Conservation (phyloP, 495 filamentous ascomycete species). For the Talaromyces wortmannii region DNA sequence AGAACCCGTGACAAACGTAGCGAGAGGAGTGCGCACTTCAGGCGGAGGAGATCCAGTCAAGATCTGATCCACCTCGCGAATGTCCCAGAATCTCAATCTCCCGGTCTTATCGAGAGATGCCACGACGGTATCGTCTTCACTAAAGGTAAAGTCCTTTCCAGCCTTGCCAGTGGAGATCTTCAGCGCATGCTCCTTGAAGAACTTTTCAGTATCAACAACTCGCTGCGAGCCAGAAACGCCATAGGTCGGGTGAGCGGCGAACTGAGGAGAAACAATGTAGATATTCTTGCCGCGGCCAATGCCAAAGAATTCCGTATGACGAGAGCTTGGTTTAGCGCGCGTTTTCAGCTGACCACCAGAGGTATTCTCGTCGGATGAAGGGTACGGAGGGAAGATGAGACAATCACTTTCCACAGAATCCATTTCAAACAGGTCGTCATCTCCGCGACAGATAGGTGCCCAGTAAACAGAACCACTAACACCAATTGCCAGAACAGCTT, state of each 20-base stretch:
- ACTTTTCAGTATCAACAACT: slow-evolving; percentile 74
- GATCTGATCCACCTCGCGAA: slow-evolving; percentile 59
- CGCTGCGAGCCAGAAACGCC: slow-evolving; percentile 66
- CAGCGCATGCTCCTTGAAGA: slow-evolving; percentile 75
- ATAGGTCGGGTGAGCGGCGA: slow-evolving; percentile 62
- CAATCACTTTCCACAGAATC: slow-evolving; percentile 68
- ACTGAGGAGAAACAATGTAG: slow-evolving; percentile 77
- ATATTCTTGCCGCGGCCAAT: slow-evolving; percentile 94
- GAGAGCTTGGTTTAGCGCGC: slow-evolving; percentile 78
- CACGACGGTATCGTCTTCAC: slow-evolving; percentile 88
- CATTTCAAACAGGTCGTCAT: slow-evolving; percentile 67
- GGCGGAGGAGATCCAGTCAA: slow-evolving; percentile 47
- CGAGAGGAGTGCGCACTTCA: slow-evolving; percentile 71
- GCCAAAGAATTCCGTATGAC: slow-evolving; percentile 86
- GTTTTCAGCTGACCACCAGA: slow-evolving; percentile 93
- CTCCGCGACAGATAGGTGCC: slow-evolving; percentile 63
- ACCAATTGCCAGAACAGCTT: slow-evolving; percentile 84
- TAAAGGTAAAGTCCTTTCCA: slow-evolving; percentile 96
- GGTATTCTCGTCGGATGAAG: slow-evolving; percentile 67
- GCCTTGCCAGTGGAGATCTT: slow-evolving; percentile 97
- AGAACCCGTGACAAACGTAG: slow-evolving; percentile 70
- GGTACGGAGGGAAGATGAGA: slow-evolving; percentile 74
- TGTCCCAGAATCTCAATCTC: slow-evolving; percentile 94
- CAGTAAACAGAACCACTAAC: slow-evolving; percentile 94
- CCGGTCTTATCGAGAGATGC: slow-evolving; percentile 96